phyloP scores from a whole-genome alignment of 331 rosid genomes.

The Prunus yedoensis region DNA sequence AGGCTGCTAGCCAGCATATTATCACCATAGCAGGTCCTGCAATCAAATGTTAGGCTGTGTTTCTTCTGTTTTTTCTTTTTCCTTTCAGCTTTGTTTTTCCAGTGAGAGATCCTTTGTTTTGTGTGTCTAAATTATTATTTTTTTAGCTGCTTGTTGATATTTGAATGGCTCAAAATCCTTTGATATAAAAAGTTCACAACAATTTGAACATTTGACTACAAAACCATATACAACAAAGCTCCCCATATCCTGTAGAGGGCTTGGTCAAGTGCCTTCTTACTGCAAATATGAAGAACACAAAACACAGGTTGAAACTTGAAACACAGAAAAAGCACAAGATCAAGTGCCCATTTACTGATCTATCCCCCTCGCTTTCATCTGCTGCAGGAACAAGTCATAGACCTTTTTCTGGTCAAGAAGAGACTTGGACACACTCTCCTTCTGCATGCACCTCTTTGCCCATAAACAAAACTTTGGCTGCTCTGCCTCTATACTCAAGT shows the following conservation, averaged over 20 bases:
- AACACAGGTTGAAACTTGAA: not conserved
- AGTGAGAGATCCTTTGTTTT: too few relatives aligned
- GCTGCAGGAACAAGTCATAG: not conserved
- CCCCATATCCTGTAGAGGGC: not conserved
- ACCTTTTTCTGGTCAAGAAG: not conserved
- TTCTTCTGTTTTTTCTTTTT: too few relatives aligned
- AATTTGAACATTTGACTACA: not conserved
- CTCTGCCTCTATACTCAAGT: constrained; percentile 27
- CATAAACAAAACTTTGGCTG: constrained; percentile 27
- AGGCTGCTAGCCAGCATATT: too few relatives aligned
- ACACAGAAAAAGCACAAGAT: not conserved
- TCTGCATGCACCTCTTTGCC: constrained; percentile 5
- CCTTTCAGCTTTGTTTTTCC: not conserved
- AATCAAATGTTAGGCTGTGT: not conserved
- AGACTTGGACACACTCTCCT: constrained; percentile 3
- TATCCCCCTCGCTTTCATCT: not conserved
- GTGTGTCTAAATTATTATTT: too few relatives aligned
- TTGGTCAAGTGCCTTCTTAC: not conserved
- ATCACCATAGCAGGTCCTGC: not conserved
- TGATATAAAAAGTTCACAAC: not conserved
- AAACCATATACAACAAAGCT: not conserved
- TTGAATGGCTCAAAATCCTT: too few relatives aligned
- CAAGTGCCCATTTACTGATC: not conserved
- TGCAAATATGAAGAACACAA: not conserved
- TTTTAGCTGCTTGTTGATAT: not conserved